Evolutionary conservation across 768 basidiomycete species (phyloP).

Genomic region (Crucibulum laeve): DNA sequence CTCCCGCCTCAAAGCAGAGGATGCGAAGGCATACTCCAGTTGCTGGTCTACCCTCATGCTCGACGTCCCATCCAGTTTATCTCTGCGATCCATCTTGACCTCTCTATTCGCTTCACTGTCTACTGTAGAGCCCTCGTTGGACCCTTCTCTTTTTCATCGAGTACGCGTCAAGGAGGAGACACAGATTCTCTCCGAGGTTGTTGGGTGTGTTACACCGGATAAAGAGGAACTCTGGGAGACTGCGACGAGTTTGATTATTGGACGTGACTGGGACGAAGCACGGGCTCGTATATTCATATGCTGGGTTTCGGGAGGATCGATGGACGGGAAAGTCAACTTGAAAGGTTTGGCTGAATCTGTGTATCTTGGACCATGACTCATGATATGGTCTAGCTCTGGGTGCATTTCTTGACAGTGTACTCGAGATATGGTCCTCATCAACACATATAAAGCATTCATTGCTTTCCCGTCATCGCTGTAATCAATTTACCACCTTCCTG

Average conservation of each 20-base stretch:
- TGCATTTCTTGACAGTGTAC: conserved; percentile 38
- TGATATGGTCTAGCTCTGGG: conserved; percentile 35
- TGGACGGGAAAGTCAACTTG: conserved; percentile 18
- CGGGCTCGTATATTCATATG: conserved; percentile 62
- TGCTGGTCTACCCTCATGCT: conserved; percentile 46
- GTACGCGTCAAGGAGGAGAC: conserved; percentile 51
- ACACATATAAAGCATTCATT: conserved; percentile 81
- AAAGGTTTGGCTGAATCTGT: conserved; percentile 18
- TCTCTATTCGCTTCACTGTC: conserved; percentile 54
- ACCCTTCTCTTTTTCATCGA: conserved; percentile 26
- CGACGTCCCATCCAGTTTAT: conserved; percentile 44
- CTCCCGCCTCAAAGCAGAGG: conserved; percentile 22
- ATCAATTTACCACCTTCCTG: background rate
- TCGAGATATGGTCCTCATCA: conserved; percentile 69
- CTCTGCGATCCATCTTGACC: conserved; percentile 51
- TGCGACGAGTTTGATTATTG: conserved; percentile 41
- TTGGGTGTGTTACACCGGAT: conserved; percentile 46
- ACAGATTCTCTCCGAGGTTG: conserved; percentile 39
- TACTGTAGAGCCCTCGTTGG: conserved; percentile 20
- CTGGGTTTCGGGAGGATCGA: conserved; percentile 54
- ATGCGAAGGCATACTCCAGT: conserved; percentile 32
- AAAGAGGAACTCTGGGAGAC: conserved; percentile 50
- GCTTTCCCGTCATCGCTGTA: conserved; percentile 72
- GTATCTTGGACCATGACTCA: background rate
- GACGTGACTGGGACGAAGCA: conserved; percentile 55